Conservation (phyloP, 1,284 basidiomycete genomes). For the Cutaneotrichosporon arboriforme region DNA sequence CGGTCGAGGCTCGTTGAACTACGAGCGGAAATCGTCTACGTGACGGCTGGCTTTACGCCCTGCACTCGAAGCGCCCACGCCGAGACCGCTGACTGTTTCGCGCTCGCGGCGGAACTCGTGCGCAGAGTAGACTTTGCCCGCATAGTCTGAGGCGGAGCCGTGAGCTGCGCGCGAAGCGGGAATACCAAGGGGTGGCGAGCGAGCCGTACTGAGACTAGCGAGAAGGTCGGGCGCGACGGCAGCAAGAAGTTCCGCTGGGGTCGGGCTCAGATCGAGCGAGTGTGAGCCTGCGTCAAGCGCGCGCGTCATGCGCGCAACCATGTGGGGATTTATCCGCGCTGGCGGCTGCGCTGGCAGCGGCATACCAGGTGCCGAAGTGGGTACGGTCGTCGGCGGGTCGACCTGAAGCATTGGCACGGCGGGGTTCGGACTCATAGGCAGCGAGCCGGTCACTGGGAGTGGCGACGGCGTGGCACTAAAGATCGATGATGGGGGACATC, state of each 20-base stretch:
- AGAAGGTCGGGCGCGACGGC: conserved; percentile 14
- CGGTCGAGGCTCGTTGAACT: no score
- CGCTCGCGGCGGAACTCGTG: conserved; percentile 21
- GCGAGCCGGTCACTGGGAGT: not conserved
- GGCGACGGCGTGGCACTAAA: not conserved
- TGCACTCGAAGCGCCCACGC: conserved; percentile 11
- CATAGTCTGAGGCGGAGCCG: conserved; percentile 15
- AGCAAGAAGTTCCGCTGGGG: conserved; percentile 7
- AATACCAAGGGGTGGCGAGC: conserved; percentile 14
- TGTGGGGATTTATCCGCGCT: not conserved
- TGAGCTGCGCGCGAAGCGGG: conserved; percentile 3
- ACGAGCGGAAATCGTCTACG: conserved; percentile 17
- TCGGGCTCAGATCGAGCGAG: conserved; percentile 1
- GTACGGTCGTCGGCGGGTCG: not conserved
- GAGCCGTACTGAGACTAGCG: conserved; percentile 7
- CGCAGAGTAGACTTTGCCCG: conserved; percentile 22
- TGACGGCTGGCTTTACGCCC: conserved; percentile 20
- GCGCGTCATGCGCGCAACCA: not conserved
- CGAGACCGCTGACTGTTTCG: conserved; percentile 15
- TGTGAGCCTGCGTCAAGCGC: conserved; percentile 5
- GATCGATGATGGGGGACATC: not conserved
- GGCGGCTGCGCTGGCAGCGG: not conserved
- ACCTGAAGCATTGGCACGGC: not conserved
- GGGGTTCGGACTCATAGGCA: not conserved
- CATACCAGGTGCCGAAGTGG: not conserved